Percentiles rank a stretch among this genome's conserved stretches.
These are phyloP conservation scores for Phytophthora sojae DNA, from an alignment of 352 stramenopile genomes.

Conservation along the genomic window DNA sequence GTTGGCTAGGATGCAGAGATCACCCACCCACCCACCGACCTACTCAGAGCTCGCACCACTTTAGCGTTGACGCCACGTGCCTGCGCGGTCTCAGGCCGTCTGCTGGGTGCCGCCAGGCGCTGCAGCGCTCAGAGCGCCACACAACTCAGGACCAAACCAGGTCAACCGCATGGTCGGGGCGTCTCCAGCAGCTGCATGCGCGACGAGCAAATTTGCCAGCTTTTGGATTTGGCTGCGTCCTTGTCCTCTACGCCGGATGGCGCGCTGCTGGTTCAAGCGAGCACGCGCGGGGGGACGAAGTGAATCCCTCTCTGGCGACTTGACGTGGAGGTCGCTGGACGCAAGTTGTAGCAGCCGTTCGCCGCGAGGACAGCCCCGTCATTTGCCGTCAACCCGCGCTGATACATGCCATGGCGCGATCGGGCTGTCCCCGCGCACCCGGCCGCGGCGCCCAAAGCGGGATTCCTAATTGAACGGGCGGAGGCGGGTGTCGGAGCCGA, in stretches of 20 bases:
- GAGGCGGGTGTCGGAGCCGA: neutral
- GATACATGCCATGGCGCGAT: slow-evolving; percentile 27
- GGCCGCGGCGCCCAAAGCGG: neutral
- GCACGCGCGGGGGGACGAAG: slow-evolving; percentile 1
- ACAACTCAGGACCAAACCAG: slow-evolving; percentile 9
- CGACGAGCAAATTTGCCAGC: slow-evolving; percentile 14
- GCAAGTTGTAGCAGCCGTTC: slow-evolving; percentile 24
- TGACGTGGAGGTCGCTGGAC: slow-evolving; percentile 28
- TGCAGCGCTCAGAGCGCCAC: no score
- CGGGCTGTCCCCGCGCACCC: slow-evolving; percentile 2
- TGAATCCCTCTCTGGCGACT: slow-evolving; percentile 20
- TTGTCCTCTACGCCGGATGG: neutral
- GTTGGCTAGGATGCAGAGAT: neutral
- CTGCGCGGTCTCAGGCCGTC: slow-evolving; percentile 2
- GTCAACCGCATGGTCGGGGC: neutral
- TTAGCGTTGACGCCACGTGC: slow-evolving; percentile 7
- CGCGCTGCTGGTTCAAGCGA: slow-evolving; percentile 14
- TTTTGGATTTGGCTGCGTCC: neutral
- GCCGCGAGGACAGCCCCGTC: slow-evolving; percentile 16
- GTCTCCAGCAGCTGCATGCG: slow-evolving; percentile 11
- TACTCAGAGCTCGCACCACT: neutral
- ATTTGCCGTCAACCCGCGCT: slow-evolving; percentile 19
- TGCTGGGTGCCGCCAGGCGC: no score
- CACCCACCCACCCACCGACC: neutral
- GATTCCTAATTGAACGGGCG: neutral